Percentiles rank a stretch among this genome's conserved stretches.
Evolutionary conservation across 306 rosid genomes (phyloP).

Genomic region (Cucurbita pepo): DNA sequence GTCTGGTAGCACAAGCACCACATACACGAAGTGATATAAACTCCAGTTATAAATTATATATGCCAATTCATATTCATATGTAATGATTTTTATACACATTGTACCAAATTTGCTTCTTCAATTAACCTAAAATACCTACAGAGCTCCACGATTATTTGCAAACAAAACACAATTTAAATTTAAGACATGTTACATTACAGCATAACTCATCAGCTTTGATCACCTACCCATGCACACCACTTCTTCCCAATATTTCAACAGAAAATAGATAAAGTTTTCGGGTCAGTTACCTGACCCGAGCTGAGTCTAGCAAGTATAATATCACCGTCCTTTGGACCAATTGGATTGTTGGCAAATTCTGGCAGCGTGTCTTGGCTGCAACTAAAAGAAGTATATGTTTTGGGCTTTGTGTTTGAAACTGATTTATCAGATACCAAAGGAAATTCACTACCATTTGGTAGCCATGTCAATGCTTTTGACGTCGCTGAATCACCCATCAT

Average conservation of each 20-base stretch:
- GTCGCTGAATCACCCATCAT: conserved; percentile 42
- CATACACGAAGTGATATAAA: not conserved
- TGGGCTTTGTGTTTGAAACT: conserved; percentile 33
- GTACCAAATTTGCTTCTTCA: not conserved
- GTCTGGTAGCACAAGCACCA: not conserved
- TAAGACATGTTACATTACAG: not conserved
- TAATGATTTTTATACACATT: not conserved
- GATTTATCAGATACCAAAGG: conserved; percentile 32
- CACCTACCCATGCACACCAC: not conserved
- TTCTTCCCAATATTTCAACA: not conserved
- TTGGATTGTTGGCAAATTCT: conserved; percentile 42
- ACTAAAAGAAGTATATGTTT: conserved; percentile 63
- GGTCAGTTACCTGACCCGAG: conserved; percentile 61
- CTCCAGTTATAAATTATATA: not conserved
- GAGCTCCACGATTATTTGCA: not conserved
- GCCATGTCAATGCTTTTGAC: conserved; percentile 55
- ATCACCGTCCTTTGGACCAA: conserved; percentile 27
- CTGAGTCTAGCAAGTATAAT: conserved; percentile 68
- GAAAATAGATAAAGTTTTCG: not conserved
- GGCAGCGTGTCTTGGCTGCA: conserved; percentile 62
- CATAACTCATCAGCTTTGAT: not conserved
- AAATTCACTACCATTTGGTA: conserved; percentile 71
- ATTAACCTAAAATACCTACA: not conserved
- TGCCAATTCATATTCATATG: not conserved
- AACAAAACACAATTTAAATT: not conserved